Evolutionary conservation across 2,329 filamentous ascomycete genomes (phyloP).

Genomic region (Sporothrix brunneoviolacea): DNA sequence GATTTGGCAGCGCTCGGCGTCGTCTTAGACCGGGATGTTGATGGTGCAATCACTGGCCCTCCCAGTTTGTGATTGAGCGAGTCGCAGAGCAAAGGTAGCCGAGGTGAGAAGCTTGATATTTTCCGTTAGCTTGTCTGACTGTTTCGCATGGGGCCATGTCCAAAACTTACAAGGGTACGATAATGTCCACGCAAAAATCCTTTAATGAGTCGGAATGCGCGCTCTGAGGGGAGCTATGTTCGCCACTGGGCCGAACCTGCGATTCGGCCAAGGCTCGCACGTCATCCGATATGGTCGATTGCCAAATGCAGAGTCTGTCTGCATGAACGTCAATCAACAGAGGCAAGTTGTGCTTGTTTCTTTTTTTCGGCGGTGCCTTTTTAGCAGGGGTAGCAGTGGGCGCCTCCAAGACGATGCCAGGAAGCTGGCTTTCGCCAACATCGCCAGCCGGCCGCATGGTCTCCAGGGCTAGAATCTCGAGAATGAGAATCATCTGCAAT

Average conservation of each 20-base stretch:
- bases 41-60: slow-evolving; percentile 57
- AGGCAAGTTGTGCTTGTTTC: slow-evolving; percentile 56
- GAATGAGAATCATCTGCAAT: slow-evolving; percentile 70
- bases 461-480: slow-evolving; percentile 70
- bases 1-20: slow-evolving; percentile 29
- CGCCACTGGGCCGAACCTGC: slow-evolving; percentile 29
- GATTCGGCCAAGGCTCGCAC: slow-evolving; percentile 44
- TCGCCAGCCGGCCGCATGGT: slow-evolving; percentile 34
- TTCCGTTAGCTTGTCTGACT: slow-evolving; percentile 30
- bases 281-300: slow-evolving; percentile 62
- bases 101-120: slow-evolving; percentile 58
- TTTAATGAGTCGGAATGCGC: slow-evolving; percentile 56
- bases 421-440: slow-evolving; percentile 40
- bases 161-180: slow-evolving; percentile 64
- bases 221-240: slow-evolving; percentile 32
- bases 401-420: slow-evolving; percentile 33
- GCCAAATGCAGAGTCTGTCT: slow-evolving; percentile 77
- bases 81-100: slow-evolving; percentile 65
- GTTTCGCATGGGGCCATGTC: not conserved
- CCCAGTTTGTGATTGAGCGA: slow-evolving; percentile 70
- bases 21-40: slow-evolving; percentile 39
- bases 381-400: slow-evolving; percentile 23
- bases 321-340: slow-evolving; percentile 65
- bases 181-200: slow-evolving; percentile 74
- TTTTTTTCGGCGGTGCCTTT: slow-evolving; percentile 44